Base-by-base conservation (phyloP, 1,284 basidiomycete genomes). In the Sutorius eximius region DNA sequence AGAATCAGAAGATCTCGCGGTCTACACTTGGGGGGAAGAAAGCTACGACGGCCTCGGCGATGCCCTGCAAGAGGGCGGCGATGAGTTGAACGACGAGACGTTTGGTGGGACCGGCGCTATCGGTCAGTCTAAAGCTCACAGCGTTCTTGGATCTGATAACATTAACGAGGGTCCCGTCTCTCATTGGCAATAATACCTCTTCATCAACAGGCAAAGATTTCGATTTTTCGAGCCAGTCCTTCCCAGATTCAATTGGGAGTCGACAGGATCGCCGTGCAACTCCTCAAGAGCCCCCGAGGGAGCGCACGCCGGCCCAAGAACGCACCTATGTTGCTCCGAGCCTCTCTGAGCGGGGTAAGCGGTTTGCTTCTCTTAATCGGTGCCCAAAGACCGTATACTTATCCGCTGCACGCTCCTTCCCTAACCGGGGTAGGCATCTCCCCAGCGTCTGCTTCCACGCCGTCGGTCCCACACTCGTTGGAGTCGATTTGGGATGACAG, bases 41-140 rank as follows among this genome's bases (percentile, higher is more conserved):
- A 87, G 85, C 62, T 93, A 93, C 69, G 92, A 95, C 73, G 90
- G 89, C n/a, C 83, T 95, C 11, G 94, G 89, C 44, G 89, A 92
- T 72, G 84, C 85, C 55, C 81, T 98, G 56, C 86, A 90, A 64
- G 96, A 98, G 71, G 87, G 86, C 37, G 86, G 86, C 48, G 94
- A 97, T 77, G 93, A 95, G 60, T 71, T 94, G 63, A 97, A 98
- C 72, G 93, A 97, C 68, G 94, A 97, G 77, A 99, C 96, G 2
- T 99, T 99, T 75, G 96, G 95, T 37, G 81, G 75, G 38, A 65
- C 75, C 44, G 85, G 79, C 24, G 74, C 71, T 55, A 80, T 94
- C 56, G 89, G 93, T 92, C 69, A 77, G 81, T 94, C 61, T 86
- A 89, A 87, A 67, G 72, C 83, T 51, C 49, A 38, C 49, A 54